A percentile compares a stretch with the other conserved stretches of the same genome.
Conservation (phyloP, 192 early-diverging fungal species). For the Backusella mclennaniae region DNA sequence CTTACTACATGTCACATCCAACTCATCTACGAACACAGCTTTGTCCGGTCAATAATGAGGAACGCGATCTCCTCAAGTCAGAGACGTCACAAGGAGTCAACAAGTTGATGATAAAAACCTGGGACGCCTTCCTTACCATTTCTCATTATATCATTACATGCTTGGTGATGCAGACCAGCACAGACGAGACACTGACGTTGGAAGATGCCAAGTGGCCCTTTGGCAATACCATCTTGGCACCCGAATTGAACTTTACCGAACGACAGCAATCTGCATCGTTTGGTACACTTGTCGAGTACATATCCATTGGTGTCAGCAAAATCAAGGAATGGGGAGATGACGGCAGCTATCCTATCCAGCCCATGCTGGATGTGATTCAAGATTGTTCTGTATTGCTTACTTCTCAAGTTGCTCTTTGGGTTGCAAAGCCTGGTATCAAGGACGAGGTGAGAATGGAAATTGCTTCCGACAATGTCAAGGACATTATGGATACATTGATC, state of each 20-base stretch:
- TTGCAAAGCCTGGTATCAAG: not conserved
- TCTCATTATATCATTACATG: conserved; percentile 35
- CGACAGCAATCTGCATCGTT: conserved; percentile 36
- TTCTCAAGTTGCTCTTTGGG: conserved; percentile 8
- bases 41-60: conserved; percentile 15
- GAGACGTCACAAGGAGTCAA: not conserved
- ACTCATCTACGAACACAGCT: conserved; percentile 21
- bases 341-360: not conserved
- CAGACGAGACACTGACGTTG: conserved; percentile 27
- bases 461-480: conserved; percentile 3
- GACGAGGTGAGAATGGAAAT: conserved; percentile 6
- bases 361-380: conserved; percentile 17
- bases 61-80: not conserved
- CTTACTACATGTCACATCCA: conserved; percentile 18
- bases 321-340: conserved; percentile 1
- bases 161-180: conserved; percentile 36
- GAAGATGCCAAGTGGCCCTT: conserved; percentile 38
- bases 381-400: conserved; percentile 4
- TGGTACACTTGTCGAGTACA: conserved; percentile 42
- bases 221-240: conserved; percentile 38
- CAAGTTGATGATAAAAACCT: not conserved
- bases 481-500: conserved; percentile 2
- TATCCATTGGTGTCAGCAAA: not conserved
- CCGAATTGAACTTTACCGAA: conserved; percentile 26
- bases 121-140: conserved; percentile 17